A percentile compares a stretch with the other conserved stretches of the same genome.
phyloP scores from a whole-genome alignment of 106 monocot genomes.

The Allium fistulosum region DNA sequence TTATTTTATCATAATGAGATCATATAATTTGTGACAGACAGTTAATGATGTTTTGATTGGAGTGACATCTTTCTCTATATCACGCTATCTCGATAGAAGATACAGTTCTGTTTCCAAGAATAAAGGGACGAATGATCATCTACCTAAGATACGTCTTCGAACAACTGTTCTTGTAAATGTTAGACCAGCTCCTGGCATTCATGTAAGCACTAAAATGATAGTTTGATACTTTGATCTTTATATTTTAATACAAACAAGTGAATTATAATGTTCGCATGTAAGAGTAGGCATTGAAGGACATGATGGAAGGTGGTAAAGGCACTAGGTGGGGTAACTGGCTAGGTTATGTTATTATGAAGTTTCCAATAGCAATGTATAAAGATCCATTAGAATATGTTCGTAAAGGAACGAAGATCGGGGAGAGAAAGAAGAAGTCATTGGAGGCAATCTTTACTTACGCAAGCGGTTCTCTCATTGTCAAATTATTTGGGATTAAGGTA shows the following conservation, averaged over 20 bases:
- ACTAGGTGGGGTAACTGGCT: constrained; percentile 55
- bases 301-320: constrained; percentile 42
- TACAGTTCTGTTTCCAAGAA: constrained; percentile 7
- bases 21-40: constrained; percentile 29
- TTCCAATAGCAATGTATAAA: constrained; percentile 28
- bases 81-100: constrained; percentile 58
- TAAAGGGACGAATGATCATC: constrained; percentile 10
- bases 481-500: constrained; percentile 73
- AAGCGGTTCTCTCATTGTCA: constrained; percentile 30
- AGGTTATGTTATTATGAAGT: constrained; percentile 50
- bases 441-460: constrained; percentile 53
- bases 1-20: too few species aligned
- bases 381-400: constrained; percentile 76
- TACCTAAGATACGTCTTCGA: constrained; percentile 33
- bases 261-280: background rate
- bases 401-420: constrained; percentile 30
- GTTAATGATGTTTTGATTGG: constrained; percentile 84
- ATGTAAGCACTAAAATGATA: constrained; percentile 23
- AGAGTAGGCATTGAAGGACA: constrained; percentile 53
- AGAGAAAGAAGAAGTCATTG: constrained; percentile 68
- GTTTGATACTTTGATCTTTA: too few species aligned
- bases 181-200: constrained; percentile 48
- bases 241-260: background rate
- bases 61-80: constrained; percentile 49
- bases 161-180: constrained; percentile 64